These are phyloP conservation scores for Venturia asperata DNA, from an alignment of 2,329 filamentous ascomycete species.

Conservation along the genomic window DNA sequence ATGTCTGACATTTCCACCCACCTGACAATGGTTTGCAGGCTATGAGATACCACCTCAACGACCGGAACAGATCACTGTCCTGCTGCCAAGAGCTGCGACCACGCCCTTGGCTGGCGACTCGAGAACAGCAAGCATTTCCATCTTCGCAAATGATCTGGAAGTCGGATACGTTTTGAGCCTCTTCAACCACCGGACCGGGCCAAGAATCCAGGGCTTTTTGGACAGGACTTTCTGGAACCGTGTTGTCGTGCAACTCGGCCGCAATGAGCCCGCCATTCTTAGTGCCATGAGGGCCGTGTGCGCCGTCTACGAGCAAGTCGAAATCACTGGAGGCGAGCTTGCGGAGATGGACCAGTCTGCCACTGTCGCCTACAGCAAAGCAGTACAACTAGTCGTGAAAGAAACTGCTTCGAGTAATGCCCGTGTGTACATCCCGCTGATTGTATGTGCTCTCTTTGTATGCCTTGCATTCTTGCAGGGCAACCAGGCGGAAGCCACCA, in stretches of 20 bases:
- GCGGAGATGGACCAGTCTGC: not conserved
- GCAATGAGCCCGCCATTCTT: conserved; percentile 16
- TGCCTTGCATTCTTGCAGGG: conserved; percentile 16
- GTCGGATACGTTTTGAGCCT: conserved; percentile 7
- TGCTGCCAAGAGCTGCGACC: not conserved
- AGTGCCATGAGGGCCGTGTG: conserved; percentile 13
- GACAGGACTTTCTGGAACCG: conserved; percentile 15
- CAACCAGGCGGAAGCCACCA: conserved; percentile 12
- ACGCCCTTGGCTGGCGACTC: not conserved
- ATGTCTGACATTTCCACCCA: not conserved
- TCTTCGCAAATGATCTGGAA: not conserved
- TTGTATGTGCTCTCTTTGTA: conserved; percentile 15
- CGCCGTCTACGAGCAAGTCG: conserved; percentile 14
- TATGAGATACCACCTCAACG: not conserved
- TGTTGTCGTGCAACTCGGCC: conserved; percentile 14
- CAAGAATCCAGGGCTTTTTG: conserved; percentile 13
- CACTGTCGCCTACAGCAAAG: conserved; percentile 6
- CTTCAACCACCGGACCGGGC: conserved; percentile 10
- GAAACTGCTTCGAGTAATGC: not conserved
- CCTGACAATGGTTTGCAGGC: not conserved
- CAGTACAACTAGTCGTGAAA: conserved; percentile 14
- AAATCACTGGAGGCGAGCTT: not conserved
- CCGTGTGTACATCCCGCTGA: conserved; percentile 4
- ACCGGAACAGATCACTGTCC: not conserved
- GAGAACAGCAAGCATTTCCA: not conserved